Evolutionary conservation across 441 rosid genomes (phyloP).

Genomic region (Erysimum cheiri): DNA sequence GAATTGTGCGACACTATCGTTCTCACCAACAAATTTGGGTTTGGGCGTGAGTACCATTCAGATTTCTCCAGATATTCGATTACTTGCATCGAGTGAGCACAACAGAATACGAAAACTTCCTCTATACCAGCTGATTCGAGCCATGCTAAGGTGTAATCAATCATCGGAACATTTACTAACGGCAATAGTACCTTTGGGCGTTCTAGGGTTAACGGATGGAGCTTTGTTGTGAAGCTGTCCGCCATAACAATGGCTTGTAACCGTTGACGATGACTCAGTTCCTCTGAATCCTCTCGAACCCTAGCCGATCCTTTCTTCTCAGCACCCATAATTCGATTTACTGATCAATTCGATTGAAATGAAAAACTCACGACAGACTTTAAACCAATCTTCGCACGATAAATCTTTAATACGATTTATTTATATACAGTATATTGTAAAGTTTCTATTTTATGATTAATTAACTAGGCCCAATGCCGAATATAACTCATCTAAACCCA

Average conservation of each 20-base stretch:
- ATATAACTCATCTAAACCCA: not conserved
- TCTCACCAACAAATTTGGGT: not conserved
- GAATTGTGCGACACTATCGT: not conserved
- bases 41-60: not conserved
- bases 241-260: not conserved
- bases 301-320: not conserved
- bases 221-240: not conserved
- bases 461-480: not conserved
- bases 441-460: not conserved
- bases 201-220: not conserved
- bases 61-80: not conserved
- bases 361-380: not conserved
- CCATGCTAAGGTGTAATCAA: constrained; percentile 9
- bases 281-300: not conserved
- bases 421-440: no score
- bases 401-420: no score
- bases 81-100: not conserved
- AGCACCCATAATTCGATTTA: not conserved
- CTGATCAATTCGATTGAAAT: not conserved
- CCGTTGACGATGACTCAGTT: not conserved
- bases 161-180: not conserved
- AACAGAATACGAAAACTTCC: not conserved
- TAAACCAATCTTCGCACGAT: not conserved
- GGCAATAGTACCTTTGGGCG: constrained; percentile 1
- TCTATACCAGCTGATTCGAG: not conserved